phyloP scores from a whole-genome alignment of 768 basidiomycete genomes.

The Phylloporus rhodoxanthus region DNA sequence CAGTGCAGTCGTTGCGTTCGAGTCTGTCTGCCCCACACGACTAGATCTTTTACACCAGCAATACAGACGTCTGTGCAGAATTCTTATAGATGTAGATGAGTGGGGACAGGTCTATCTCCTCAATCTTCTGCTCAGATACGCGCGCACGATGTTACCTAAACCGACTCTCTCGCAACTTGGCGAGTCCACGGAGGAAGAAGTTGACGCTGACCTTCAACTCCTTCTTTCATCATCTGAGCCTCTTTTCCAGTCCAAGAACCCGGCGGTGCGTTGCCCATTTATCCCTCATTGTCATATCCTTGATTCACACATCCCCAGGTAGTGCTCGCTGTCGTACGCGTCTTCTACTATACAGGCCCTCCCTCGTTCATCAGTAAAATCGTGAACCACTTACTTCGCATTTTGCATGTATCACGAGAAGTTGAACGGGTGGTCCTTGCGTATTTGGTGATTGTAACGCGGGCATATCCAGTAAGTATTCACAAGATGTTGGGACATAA shows the following conservation, averaged over 20 bases:
- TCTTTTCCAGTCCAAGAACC: conserved; percentile 79
- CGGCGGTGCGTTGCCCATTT: conserved; percentile 54
- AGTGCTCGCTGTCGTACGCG: conserved; percentile 66
- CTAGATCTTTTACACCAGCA: conserved; percentile 86
- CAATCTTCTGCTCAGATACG: conserved; percentile 76
- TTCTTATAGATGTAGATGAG: conserved; percentile 90
- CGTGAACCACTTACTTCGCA: conserved; percentile 66
- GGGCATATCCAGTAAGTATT: conserved; percentile 56
- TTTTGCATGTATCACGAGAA: conserved; percentile 65
- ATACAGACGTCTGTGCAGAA: conserved; percentile 75
- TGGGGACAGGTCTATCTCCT: conserved; percentile 90
- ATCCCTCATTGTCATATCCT: neutral
- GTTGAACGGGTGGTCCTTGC: conserved; percentile 69
- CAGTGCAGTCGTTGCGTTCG: conserved; percentile 79
- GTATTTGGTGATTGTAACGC: conserved; percentile 63
- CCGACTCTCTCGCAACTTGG: conserved; percentile 37
- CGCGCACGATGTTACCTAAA: conserved; percentile 72
- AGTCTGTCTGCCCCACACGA: conserved; percentile 78
- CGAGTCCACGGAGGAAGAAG: conserved; percentile 43
- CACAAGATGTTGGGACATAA: neutral
- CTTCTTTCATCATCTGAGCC: conserved; percentile 68
- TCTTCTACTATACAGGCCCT: conserved; percentile 70
- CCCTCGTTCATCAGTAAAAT: conserved; percentile 50
- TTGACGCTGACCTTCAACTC: conserved; percentile 75
- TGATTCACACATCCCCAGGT: conserved; percentile 44